Base-by-base conservation (phyloP, 2,329 filamentous ascomycete genomes). In the Trichoderma citrinoviride region DNA sequence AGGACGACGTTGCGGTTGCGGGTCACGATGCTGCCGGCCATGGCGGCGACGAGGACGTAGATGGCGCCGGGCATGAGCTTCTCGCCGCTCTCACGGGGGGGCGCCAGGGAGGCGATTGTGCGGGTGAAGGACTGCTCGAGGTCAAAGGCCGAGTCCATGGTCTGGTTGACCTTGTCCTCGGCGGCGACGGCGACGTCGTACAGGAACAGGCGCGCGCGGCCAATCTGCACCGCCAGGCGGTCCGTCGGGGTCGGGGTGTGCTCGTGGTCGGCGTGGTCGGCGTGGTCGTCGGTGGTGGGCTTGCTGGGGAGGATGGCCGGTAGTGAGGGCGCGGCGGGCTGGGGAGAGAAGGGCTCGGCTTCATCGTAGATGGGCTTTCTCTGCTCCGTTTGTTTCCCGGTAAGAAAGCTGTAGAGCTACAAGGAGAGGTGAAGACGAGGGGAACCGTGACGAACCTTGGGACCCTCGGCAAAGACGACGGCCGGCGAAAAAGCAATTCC, bases 11-110 rank as follows among this genome's bases (percentile, higher is more conserved):
- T 93, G 71, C 94, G 88, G 82, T 96, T 96, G 68, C 94, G 88
- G 63, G 91, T 87, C 63, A 97, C 82, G 76, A 99, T 98, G 77
- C 88, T 93, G 71, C 94, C 95, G 41, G 95, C 92, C 93, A 99
- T 97, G 72, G 92, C 89, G 47, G 93, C 90, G 54, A 99, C 93
- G 33, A 97, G 85, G 53, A 98, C 93, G 80, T 98, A 98, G 70
- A 98, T 87, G 66, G 88, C 83, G 27, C 94, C 94, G 40, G 95
- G 95, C 79, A 98, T 88, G 64, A 99, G 85, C 75, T 88, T 88
- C 83, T 99, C 95, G 76, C 91, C 91, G 67, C 88, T 91, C 78
- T 94, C 90, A 73, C 89, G 89, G 43, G 93, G 83, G 33, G 95
- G 95, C 21, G 93, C 95, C 44, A 99, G 85, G 23, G 90, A 93